Evolutionary conservation across 768 basidiomycete species (phyloP).

Genomic region (Terana coerulea): DNA sequence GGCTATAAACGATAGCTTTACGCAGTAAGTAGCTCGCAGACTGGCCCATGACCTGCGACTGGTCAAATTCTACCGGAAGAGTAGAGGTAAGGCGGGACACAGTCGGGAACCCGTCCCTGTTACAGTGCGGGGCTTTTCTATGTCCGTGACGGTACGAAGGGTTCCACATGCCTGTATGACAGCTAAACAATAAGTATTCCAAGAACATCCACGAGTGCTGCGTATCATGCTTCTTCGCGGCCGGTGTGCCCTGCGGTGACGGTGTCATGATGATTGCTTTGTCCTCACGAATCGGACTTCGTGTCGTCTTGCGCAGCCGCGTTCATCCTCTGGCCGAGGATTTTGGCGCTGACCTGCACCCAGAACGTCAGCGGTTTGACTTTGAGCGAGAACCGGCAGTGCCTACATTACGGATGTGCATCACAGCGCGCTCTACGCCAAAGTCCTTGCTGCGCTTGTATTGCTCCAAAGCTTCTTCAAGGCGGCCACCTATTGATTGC

Average conservation of each 20-base stretch:
- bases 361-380: constrained; percentile 11
- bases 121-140: too few relatives aligned
- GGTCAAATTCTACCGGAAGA: too few relatives aligned
- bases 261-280: neutral
- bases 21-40: too few relatives aligned
- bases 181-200: neutral
- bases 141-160: neutral
- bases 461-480: constrained; percentile 77
- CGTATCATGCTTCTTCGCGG: neutral
- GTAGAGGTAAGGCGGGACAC: too few relatives aligned
- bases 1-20: too few relatives aligned
- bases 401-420: constrained; percentile 80
- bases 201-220: neutral
- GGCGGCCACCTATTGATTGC: constrained; percentile 55
- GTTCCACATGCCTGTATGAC: neutral
- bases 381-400: constrained; percentile 7
- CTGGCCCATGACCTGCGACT: too few relatives aligned
- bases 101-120: too few relatives aligned
- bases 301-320: constrained; percentile 11
- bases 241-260: neutral
- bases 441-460: constrained; percentile 76
- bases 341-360: constrained; percentile 73
- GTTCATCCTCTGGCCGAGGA: constrained; percentile 58
- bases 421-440: constrained; percentile 77
- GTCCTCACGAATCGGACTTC: constrained; percentile 9